Percentiles rank a stretch among this genome's conserved stretches.
phyloP scores from a whole-genome alignment of 176 grass and related monocot genomes.

The Phoenix roebelenii region DNA sequence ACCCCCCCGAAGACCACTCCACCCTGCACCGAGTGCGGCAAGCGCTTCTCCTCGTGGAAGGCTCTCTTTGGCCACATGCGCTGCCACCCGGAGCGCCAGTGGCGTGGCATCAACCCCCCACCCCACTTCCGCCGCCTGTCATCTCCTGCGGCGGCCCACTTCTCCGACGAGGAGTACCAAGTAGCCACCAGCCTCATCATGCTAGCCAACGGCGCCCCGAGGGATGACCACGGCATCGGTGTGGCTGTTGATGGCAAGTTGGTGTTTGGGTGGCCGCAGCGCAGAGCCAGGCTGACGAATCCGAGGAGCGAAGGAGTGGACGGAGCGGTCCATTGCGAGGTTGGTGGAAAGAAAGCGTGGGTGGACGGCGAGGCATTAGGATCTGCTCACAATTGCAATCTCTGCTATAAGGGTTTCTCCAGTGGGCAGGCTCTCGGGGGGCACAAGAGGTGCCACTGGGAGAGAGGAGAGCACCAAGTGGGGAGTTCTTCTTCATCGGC shows the following conservation, averaged over 20 bases:
- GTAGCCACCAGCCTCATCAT: slow-evolving; percentile 4
- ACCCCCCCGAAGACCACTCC: background rate
- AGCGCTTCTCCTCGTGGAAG: slow-evolving; percentile 32
- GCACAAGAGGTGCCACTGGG: background rate
- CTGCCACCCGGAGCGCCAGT: slow-evolving; percentile 40
- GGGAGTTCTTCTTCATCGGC: background rate
- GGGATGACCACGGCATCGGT: background rate
- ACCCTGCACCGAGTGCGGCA: slow-evolving; percentile 38
- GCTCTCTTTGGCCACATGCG: slow-evolving; percentile 49
- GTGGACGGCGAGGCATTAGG: background rate
- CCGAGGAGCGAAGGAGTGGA: too few species aligned
- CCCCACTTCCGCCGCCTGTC: background rate
- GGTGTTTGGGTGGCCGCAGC: too few species aligned
- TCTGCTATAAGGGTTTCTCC: background rate
- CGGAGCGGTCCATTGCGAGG: too few species aligned
- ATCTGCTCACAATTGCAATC: background rate
- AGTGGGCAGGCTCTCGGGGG: background rate
- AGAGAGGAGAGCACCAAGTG: background rate
- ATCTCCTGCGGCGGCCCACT: too few species aligned
- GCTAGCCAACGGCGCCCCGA: background rate
- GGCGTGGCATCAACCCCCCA: slow-evolving; percentile 38
- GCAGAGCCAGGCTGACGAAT: too few species aligned
- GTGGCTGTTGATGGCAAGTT: too few species aligned
- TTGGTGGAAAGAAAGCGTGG: background rate
- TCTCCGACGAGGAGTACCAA: slow-evolving; percentile 5